These are phyloP conservation scores for Setaria viridis DNA, from an alignment of 202 grass and related monocot species.

Conservation along the genomic window DNA sequence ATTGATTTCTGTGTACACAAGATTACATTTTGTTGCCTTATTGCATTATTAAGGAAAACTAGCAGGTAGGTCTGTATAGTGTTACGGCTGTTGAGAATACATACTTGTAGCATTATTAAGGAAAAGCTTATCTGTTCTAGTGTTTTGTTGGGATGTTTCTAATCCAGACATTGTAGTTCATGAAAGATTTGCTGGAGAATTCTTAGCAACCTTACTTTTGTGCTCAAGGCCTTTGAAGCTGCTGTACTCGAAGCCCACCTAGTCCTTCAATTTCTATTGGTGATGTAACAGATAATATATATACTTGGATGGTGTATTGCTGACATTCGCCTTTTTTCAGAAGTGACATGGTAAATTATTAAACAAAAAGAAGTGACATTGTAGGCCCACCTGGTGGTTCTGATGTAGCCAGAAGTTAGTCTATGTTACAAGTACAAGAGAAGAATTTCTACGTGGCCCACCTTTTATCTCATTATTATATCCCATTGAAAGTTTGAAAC, in stretches of 20 bases:
- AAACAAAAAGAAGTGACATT: too few species aligned
- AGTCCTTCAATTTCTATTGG: background rate
- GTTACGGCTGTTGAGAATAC: background rate
- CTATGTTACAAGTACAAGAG: background rate
- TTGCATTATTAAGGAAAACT: constrained; percentile 3
- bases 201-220: background rate
- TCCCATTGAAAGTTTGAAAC: background rate
- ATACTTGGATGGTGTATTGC: background rate
- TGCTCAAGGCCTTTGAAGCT: background rate
- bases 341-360: background rate
- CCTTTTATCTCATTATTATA: background rate
- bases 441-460: background rate
- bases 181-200: background rate
- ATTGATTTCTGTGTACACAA: background rate
- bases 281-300: too few species aligned
- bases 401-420: constrained; percentile 3
- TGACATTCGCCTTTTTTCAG: background rate
- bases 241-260: background rate
- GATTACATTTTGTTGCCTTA: constrained; percentile 1
- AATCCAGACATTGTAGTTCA: background rate
- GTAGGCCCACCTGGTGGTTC: background rate
- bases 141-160: background rate
- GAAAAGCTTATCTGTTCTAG: background rate
- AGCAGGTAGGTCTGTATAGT: background rate
- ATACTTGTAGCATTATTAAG: background rate